These are phyloP conservation scores for Colletotrichum gloeosporioides DNA, from an alignment of 2,329 filamentous ascomycete genomes.

Conservation along the genomic window DNA sequence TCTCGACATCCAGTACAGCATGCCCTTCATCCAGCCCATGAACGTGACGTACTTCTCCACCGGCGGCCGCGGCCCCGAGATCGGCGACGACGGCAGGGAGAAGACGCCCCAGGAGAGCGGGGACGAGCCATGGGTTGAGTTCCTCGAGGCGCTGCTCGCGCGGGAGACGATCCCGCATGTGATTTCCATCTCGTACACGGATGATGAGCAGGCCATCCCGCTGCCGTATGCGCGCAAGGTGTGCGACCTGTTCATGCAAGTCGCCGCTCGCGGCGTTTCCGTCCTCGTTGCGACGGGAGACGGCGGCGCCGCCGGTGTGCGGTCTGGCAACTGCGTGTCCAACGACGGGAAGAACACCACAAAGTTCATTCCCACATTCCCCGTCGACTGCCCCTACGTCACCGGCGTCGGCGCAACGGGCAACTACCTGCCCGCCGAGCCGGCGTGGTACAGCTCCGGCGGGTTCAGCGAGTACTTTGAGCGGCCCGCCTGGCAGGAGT, in stretches of 20 bases:
- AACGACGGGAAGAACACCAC: constrained; percentile 62
- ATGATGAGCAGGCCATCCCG: constrained; percentile 37
- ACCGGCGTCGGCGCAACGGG: constrained; percentile 32
- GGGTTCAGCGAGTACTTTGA: constrained; percentile 54
- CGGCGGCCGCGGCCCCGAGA: neutral
- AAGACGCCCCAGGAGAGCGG: constrained; percentile 1
- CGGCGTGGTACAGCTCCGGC: constrained; percentile 40
- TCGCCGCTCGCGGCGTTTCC: constrained; percentile 34
- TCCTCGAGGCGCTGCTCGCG: constrained; percentile 30
- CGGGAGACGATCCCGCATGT: constrained; percentile 34
- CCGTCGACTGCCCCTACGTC: constrained; percentile 41
- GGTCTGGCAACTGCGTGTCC: constrained; percentile 42
- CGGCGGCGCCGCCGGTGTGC: constrained; percentile 26
- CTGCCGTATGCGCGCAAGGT: constrained; percentile 31
- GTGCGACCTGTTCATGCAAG: constrained; percentile 35
- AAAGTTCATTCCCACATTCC: constrained; percentile 61
- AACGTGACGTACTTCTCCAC: constrained; percentile 2
- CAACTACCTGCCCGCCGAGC: constrained; percentile 38
- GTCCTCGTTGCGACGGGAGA: constrained; percentile 33
- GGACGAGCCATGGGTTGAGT: constrained; percentile 36
- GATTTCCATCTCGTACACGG: constrained; percentile 39
- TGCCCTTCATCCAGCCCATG: constrained; percentile 7
- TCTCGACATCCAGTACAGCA: constrained; percentile 1
- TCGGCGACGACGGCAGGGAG: neutral
- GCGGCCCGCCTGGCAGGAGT: constrained; percentile 45